Conservation (phyloP, 352 stramenopile genomes). For the Globisporangium middletonii region DNA sequence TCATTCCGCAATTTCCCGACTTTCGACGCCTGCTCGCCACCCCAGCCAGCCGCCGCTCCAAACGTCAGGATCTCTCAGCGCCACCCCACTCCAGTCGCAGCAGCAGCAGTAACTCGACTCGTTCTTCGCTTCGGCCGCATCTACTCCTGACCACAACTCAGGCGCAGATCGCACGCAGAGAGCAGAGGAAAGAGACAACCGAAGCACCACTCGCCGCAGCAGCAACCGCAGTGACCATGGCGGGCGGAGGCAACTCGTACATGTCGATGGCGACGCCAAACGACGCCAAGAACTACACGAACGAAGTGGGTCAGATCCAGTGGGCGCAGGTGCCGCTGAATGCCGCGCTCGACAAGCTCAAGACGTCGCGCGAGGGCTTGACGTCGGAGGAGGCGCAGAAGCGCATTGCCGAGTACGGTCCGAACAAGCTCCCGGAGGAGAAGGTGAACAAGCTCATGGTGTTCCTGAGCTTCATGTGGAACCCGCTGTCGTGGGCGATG, state of each 20-base stretch:
- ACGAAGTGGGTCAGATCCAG: conserved; percentile 70
- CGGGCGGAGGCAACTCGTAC: conserved; percentile 53
- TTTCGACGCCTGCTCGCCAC: conserved; percentile 20
- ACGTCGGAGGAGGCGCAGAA: conserved; percentile 70
- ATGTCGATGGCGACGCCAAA: conserved; percentile 77
- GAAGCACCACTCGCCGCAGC: conserved; percentile 8
- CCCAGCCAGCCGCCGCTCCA: background rate
- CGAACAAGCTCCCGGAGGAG: conserved; percentile 78
- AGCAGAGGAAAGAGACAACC: too few species aligned
- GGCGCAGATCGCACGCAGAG: too few species aligned
- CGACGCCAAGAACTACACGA: conserved; percentile 75
- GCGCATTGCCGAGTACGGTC: conserved; percentile 67
- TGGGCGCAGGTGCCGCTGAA: conserved; percentile 72
- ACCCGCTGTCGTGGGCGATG: conserved; percentile 82
- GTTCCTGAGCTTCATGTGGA: conserved; percentile 81
- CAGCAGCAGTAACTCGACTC: background rate
- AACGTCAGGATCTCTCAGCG: conserved; percentile 10
- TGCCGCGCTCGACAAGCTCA: conserved; percentile 79
- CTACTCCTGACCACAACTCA: too few species aligned
- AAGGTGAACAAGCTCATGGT: conserved; percentile 75
- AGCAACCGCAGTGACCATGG: conserved; percentile 31
- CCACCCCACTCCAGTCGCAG: background rate
- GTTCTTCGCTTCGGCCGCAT: too few species aligned
- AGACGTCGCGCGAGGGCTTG: conserved; percentile 58
- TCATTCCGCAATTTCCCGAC: conserved; percentile 73